phyloP scores from a whole-genome alignment of 805 yeast genomes.

The Candida verbasci region DNA sequence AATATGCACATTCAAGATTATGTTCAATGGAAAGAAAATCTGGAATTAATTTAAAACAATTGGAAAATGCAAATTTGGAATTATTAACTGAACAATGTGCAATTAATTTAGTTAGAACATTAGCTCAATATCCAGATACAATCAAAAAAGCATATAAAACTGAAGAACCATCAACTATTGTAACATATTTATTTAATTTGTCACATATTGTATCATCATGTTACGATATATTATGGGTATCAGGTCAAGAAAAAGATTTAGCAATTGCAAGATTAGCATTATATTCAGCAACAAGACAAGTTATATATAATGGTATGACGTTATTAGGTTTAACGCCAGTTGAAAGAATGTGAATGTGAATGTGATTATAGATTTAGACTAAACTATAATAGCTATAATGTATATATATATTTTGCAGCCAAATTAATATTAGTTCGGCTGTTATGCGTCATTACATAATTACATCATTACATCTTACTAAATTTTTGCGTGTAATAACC shows the following conservation, averaged over 20 bases:
- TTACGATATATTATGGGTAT: conserved; percentile 93
- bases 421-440: too few relatives aligned
- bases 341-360: conserved; percentile 98
- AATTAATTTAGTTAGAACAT: conserved; percentile 61
- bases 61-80: conserved; percentile 49
- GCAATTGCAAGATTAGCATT: conserved; percentile 90
- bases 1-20: conserved; percentile 96
- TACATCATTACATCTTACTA: too few relatives aligned
- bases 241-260: conserved; percentile 85
- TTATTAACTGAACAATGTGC: conserved; percentile 72
- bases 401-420: too few relatives aligned
- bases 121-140: conserved; percentile 90
- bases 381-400: too few relatives aligned
- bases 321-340: conserved; percentile 96
- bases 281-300: conserved; percentile 85
- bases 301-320: conserved; percentile 82
- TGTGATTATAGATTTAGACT: too few relatives aligned
- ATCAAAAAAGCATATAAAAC: conserved; percentile 78
- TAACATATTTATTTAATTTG: conserved; percentile 86
- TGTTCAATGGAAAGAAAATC: conserved; percentile 92
- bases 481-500: conserved; percentile 1
- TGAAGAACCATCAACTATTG: conserved; percentile 89
- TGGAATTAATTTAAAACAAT: conserved; percentile 35
- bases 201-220: conserved; percentile 95
- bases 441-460: too few relatives aligned